Percentiles rank a stretch among this genome's conserved stretches.
Evolutionary conservation across 106 monocot species (phyloP).

Genomic region (Apostasia ramifera): DNA sequence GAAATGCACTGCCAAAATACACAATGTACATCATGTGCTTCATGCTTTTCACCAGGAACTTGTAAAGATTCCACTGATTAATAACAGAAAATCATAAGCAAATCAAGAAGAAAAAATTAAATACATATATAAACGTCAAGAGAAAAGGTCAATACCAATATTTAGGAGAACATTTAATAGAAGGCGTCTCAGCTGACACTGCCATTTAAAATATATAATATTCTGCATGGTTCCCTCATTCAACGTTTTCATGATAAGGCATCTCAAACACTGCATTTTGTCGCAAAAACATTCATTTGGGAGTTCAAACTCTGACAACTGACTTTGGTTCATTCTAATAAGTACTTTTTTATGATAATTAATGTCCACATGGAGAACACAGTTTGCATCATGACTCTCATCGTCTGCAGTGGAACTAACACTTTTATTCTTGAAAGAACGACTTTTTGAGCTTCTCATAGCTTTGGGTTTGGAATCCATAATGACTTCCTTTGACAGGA

Average conservation of each 20-base stretch:
- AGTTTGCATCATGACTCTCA: neutral
- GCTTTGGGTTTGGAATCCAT: slow-evolving; percentile 12
- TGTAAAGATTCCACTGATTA: slow-evolving; percentile 49
- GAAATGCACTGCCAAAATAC: slow-evolving; percentile 56
- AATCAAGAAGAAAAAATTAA: neutral
- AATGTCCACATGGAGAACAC: slow-evolving; percentile 1
- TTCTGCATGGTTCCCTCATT: slow-evolving; percentile 29
- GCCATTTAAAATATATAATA: slow-evolving; percentile 50
- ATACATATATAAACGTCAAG: neutral
- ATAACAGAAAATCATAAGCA: slow-evolving; percentile 10
- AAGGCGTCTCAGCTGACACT: slow-evolving; percentile 30
- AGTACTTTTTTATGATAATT: neutral
- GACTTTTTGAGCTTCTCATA: slow-evolving; percentile 23
- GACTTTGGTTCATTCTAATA: slow-evolving; percentile 5
- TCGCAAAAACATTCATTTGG: slow-evolving; percentile 3
- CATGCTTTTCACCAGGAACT: slow-evolving; percentile 17
- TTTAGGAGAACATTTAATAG: slow-evolving; percentile 34
- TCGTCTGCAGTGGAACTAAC: slow-evolving; percentile 4
- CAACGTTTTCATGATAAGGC: slow-evolving; percentile 26
- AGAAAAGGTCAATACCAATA: slow-evolving; percentile 37
- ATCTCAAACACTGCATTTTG: slow-evolving; percentile 46
- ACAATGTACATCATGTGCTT: slow-evolving; percentile 57
- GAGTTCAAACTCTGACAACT: slow-evolving; percentile 7
- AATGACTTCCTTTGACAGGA: slow-evolving; percentile 8
- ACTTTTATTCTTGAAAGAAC: slow-evolving; percentile 7